Evolutionary conservation across 1,139 yeast genomes (phyloP).

Genomic region (Pneumocystis canis): DNA sequence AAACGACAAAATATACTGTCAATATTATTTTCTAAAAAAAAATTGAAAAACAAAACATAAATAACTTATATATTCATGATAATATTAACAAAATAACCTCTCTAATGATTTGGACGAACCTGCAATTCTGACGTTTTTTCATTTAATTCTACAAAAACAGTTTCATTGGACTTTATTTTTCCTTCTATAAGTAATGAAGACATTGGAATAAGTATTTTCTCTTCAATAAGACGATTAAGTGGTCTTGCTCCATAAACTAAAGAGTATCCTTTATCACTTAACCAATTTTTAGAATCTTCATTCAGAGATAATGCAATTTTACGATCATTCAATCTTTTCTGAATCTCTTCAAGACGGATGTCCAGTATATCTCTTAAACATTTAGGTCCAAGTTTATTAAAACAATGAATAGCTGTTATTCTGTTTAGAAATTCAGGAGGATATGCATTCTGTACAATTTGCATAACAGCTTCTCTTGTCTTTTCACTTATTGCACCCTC

Average conservation of each 20-base stretch:
- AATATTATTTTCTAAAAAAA: too few species aligned
- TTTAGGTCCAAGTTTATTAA: constrained; percentile 67
- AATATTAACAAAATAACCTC: background rate
- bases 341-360: constrained; percentile 65
- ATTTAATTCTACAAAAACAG: constrained; percentile 31
- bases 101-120: background rate
- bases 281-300: constrained; percentile 49
- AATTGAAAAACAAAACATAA: too few species aligned
- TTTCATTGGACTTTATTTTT: constrained; percentile 54
- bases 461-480: constrained; percentile 44
- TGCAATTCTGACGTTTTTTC: background rate
- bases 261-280: constrained; percentile 77
- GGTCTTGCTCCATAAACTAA: constrained; percentile 93
- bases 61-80: background rate
- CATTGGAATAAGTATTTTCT: constrained; percentile 68
- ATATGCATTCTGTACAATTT: constrained; percentile 53
- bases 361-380: constrained; percentile 70
- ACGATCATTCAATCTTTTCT: constrained; percentile 61
- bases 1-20: too few species aligned
- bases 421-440: constrained; percentile 94
- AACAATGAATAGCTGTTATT: constrained; percentile 76
- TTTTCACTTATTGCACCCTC: constrained; percentile 31
- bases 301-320: constrained; percentile 52
- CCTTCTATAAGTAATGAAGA: constrained; percentile 70
- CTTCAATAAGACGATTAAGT: constrained; percentile 74